Evolutionary conservation across 2,329 filamentous ascomycete species (phyloP), one percentile per base, ranked within the genome.

Genomic region (Clonostachys chloroleuca): DNA sequence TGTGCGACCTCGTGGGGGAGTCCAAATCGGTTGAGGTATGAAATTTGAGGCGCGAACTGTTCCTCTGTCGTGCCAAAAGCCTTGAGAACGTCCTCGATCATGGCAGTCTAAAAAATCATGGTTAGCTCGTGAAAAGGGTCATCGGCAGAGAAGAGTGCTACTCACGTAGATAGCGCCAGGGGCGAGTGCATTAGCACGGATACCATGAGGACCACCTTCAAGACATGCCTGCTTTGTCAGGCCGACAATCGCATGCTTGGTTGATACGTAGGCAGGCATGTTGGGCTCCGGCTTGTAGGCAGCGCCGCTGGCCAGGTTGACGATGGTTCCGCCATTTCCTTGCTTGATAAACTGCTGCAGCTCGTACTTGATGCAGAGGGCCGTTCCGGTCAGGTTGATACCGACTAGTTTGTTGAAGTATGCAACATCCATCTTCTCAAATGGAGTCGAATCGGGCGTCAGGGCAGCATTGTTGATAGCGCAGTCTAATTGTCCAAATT

Each of bases 261-360:
- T 59, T 1, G 63, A 58, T 6, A 61, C 61, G 42, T 58, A 58
- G 2, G 54, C 52, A 4, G 52, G 63, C n/a, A 64, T 66, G 35
- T 61, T 47, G 0, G 66, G 52, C 33, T 55, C 52, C 6, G 53
- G 49, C 46, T 52, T 52, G 36, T 49, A 51, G 7, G 56, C 56
- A 43, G 53, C 55, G 40, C 70, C 63, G 51, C 66, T 70, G 20
- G 66, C 55, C 33, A 68, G 62, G 56, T 69, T 74, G 48, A 75
- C 72, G 43, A 75, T 72, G 52, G 70, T 69, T 1, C 68, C 70
- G 2, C 61, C 60, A 3, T 39, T 46, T 2, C 51, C 52, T 37
- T 54, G 52, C 10, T 59, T 54, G 1, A 62, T 58, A 42, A 56
- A 49, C 30, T 54, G 52, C 39, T 53, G 52, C 51, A 57, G 52